Evolutionary conservation across 2,329 filamentous ascomycete genomes (phyloP), one percentile per base, ranked within the genome.

Genomic region (Fusarium denticulatum): DNA sequence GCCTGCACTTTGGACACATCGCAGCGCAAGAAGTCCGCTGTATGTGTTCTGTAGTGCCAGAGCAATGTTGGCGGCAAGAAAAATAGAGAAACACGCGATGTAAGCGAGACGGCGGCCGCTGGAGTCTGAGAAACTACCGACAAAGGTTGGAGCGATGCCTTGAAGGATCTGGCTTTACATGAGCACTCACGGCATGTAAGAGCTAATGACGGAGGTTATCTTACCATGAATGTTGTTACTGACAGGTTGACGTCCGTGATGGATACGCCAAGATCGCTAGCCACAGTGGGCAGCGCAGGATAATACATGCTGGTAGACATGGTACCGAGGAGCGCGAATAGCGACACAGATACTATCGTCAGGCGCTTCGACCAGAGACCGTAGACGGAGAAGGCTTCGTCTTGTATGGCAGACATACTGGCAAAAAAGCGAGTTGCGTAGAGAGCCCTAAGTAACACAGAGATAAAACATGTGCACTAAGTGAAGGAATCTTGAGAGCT

Each of bases 391-490:
- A 50, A 50, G 3, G 9, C 30, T 18, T 50, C 47, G 5, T 36
- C n/a, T 14, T 24, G 5, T 8, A 20, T 34, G 16, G 16, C n/a
- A 5, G 15, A 50, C 16, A 50, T 32, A 13, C 28, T 47, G 20
- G 15, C 6, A 28, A 32, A 50, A 2, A 5, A 18, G 10, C 3
- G 8, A 20, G 12, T 7, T 10, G 9, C 11, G 4, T 8, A 14
- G 6, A 18, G 7, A 2, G 0, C 34, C 2, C 15, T 3, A 4
- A 32, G 1, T 11, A 5, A 10, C 15, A 12, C 15, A 0, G 46
- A 18, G 26, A 14, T 8, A 6, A 28, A 28, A 28, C 12, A 28
- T 46, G 5, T 6, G 18, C 4, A 46, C 24, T 5, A 28, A 20
- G 15, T n/a, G 20, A 49, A 49, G 28, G 1, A 32, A 5, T 10